Conservation (phyloP, 345 rosid species). For the Chamaenerion angustifolium region DNA sequence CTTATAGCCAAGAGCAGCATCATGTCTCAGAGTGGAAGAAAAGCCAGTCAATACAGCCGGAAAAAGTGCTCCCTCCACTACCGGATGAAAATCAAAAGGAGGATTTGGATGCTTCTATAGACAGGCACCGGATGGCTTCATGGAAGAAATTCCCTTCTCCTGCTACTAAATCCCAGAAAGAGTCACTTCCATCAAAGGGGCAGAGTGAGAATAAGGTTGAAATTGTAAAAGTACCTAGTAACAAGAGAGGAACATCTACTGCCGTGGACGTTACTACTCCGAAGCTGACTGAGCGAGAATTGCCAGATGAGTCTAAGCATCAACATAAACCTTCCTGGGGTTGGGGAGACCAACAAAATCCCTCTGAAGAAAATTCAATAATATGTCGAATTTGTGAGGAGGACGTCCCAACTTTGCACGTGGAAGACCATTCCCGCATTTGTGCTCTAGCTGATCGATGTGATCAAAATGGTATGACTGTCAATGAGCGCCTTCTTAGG, state of each 20-base stretch:
- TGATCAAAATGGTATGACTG: constrained; percentile 74
- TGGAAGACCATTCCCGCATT: constrained; percentile 91
- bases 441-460: constrained; percentile 94
- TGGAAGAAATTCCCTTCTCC: constrained; percentile 93
- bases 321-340: constrained; percentile 92
- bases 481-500: constrained; percentile 74
- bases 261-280: constrained; percentile 21
- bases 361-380: constrained; percentile 68
- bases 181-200: constrained; percentile 38
- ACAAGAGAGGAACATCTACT: constrained; percentile 28
- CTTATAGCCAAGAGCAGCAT: constrained; percentile 88
- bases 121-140: constrained; percentile 69
- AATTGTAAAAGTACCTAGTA: constrained; percentile 21
- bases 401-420: constrained; percentile 77
- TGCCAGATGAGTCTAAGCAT: constrained; percentile 65
- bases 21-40: too few species aligned
- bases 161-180: constrained; percentile 38
- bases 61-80: constrained; percentile 12
- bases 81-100: constrained; percentile 29
- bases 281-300: constrained; percentile 47
- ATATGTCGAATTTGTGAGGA: constrained; percentile 98
- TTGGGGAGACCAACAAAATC: constrained; percentile 74
- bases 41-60: too few species aligned
- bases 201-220: constrained; percentile 40
- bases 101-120: constrained; percentile 40